Base-by-base conservation (phyloP, 1,284 basidiomycete species). In the Cryptococcus sp. region DNA sequence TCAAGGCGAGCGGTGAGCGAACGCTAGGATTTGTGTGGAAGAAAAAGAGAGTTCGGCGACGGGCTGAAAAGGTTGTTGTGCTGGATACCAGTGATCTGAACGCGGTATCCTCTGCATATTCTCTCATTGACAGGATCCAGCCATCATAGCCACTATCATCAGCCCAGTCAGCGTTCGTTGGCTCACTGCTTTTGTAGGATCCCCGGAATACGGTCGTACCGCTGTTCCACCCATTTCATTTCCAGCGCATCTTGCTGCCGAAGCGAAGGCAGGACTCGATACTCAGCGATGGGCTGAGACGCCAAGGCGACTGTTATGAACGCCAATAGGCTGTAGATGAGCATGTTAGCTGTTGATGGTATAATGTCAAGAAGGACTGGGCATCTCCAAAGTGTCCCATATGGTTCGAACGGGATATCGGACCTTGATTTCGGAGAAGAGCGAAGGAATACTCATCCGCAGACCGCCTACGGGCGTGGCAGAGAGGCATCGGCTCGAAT, bases 51-150 rank as follows among this genome's bases (percentile, higher is more conserved):
- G 81, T 83, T 11, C 82, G 76, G 23, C 82, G 73, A 50, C 82
- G 80, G 2, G 79, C 77, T 46, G 79, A 80, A 68, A 79, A 82
- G 48, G 78, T 78, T 2, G 80, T 81, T 5, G 81, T 79, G 56
- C 33, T 48, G 4, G 79, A 77, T 56, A 81, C 81, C 48, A 83
- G 72, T 7, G 81, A 79, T 76, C 79, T 79, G 78, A 82, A 83
- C 30, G 81, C 72, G 1, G 81, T 80, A 49, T 63, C 81, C 58
- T 83, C 82, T 2, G 81, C 82, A 60, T 83, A 80, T 60, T 83
- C 82, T 46, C 80, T 73, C 69, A 80, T 79, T 58, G 75, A 74
- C 62, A 83, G 76, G 34, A 66, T 53, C 52, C 61, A 62, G 6
- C 57, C 58, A 42, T 68, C 61, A 50, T 64, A 59, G 13, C 58